Evolutionary conservation across 2,329 filamentous ascomycete species (phyloP), one percentile per base, ranked within the genome.

Genomic region (Westerdykella ornata): DNA sequence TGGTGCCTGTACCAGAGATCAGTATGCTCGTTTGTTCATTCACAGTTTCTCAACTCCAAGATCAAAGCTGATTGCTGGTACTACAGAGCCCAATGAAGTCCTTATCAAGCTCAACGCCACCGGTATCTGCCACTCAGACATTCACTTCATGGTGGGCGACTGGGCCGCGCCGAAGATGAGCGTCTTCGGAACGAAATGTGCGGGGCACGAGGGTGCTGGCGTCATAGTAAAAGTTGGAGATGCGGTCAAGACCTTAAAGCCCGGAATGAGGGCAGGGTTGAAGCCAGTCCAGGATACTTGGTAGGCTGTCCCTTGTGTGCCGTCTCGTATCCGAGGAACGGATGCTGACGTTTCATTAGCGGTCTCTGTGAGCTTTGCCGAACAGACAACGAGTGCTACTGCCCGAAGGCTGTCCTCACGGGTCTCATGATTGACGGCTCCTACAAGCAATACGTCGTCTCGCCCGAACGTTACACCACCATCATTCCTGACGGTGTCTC

Each of bases 391-490:
- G 76, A 80, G 53, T 73, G 72, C 29, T 77, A 79, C 53, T 77
- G 74, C 48, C 44, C 57, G 18, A 63, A 67, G 17, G 70, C 60
- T 9, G 59, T 72, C n/a, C 58, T 66, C 46, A 76, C 67, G 4
- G 76, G 68, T 26, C 62, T 76, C 28, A 59, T 57, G 53, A 39
- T 51, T 29, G 56, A 63, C 13, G 59, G 76, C 1, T 74, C 74
- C 1, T 81, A 79, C 55, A 73, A 78, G 58, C 74, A 81, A 56
- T 82, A 81, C 54, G 62, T 80, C 30, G 67, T 71, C 11, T 73
- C 70, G 1, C 77, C 78, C 1, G 76, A 75, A 12, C 68, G 68
- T 30, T 78, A 78, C 50, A 74, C 74, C 0, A 70, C 69, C 0
- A 66, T 70, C 15, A 78, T 80, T 42, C 77, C 76, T 0, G 73